Base-by-base conservation (phyloP, 257 asterid genomes). In the Nicotiana attenuata region DNA sequence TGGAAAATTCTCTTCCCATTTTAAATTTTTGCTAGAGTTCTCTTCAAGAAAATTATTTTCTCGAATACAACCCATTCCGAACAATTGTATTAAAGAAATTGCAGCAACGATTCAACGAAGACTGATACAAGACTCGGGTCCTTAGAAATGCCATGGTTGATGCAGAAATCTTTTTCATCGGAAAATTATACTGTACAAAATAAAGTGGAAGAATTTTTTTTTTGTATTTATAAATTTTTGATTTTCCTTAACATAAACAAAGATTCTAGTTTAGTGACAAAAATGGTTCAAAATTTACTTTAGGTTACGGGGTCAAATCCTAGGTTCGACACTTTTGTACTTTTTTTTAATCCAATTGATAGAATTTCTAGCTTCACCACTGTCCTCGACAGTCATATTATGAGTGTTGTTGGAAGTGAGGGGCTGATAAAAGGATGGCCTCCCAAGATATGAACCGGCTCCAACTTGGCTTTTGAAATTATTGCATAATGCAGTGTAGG, bases 361-460 rank as follows among this genome's bases (percentile, higher is more conserved):
- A 71, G 14, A 71, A 71, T 13, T 45, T 71, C 2, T 45, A 0
- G 28, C 14, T 45, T 8, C 38, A 1, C 0, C 22, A 14, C 10
- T 26, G 4, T 50, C 53, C 3, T 50, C 26, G 1, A 7, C 0
- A 6, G 7, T 22, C 1, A 0, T 50, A 16, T 24, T 50, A 1
- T 1, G 79, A 73, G 55, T 73, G 41, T 24, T 75, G 24, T 50
- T 50, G 5, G 63, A 50, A 50, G 24, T 75, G 20, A 73, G 47
- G 13, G 61, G 61, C 3, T 47, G 11, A 47, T 24, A 22, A 73
- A 29, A 52, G 45, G 5, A n/a, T 31, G 60, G 52, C 19, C 47
- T 66, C 24, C 47, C 55, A 66, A 52, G 31, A 52, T 57, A 50
- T 81, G 85, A 82, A 83, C 65, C 10, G 61, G 52, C 19, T 81